Base-by-base conservation (phyloP, 2,329 filamentous ascomycete genomes). In the Thyridium curvatum region DNA sequence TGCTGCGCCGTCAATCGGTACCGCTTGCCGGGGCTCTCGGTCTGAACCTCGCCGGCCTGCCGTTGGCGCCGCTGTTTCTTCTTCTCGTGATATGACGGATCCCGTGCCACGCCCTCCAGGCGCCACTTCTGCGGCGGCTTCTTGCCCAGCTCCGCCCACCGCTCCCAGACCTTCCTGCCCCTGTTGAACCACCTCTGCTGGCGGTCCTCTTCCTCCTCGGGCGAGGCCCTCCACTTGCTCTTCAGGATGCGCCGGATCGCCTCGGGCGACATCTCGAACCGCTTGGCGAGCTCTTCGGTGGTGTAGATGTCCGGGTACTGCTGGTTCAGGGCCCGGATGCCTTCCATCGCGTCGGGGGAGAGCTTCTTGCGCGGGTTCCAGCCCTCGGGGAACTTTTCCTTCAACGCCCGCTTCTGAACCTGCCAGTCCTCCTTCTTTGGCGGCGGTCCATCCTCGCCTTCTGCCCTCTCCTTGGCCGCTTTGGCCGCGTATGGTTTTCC, bases 341-440 rank as follows among this genome's bases (percentile, higher is more conserved):
- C 90, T n/a, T 86, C 82, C 26, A 96, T 69, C 1, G 90, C 88
- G 60, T 97, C 91, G 0, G 93, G 93, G 1, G 93, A 97, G 9
- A 98, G 73, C 42, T 82, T 82, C 61, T 94, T 96, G 35, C 77
- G 74, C 21, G 93, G 91, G 18, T 74, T 72, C 90, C 91, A 98
- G 9, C 82, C 79, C 8, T 82, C 76, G 2, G 79, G 79, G 47
- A 96, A 93, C 54, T 97, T 98, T 44, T 77, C 62, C 51, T 82
- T 76, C 29, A 94, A 62, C 0, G 80, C 84, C 2, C 66, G 66
- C 58, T 95, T 96, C 48, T 96, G 84, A 12, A 77, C 59, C 56
- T 77, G 72, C 93, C 93, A 97, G 4, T 34, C n/a, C 26, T 55
- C 52, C 26, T 35, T 40, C 12, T 37, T 18, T 32, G 42, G n/a